A percentile compares a stretch with the other conserved stretches of the same genome.
Evolutionary conservation across 768 basidiomycete genomes (phyloP).

Genomic region (Auriscalpium vulgare): DNA sequence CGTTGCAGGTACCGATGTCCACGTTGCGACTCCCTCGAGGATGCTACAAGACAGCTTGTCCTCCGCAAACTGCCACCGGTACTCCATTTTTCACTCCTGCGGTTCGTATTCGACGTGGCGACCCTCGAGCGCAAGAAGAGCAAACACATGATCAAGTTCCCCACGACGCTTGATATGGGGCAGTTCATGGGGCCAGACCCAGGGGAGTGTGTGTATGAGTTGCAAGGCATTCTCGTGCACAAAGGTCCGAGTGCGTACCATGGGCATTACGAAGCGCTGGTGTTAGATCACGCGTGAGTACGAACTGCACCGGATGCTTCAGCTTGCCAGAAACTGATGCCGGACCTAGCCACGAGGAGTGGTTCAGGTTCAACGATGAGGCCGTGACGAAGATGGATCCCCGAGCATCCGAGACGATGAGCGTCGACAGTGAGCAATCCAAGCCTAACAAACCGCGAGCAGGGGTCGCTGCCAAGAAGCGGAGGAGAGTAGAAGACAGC

Average conservation of each 20-base stretch:
- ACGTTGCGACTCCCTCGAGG: conserved; percentile 59
- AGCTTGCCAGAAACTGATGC: neutral
- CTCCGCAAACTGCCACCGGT: conserved; percentile 73
- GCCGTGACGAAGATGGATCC: conserved; percentile 55
- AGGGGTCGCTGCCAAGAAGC: conserved; percentile 31
- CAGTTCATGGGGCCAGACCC: conserved; percentile 36
- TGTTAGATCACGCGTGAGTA: conserved; percentile 61
- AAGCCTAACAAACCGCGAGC: conserved; percentile 7
- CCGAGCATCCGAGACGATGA: conserved; percentile 23
- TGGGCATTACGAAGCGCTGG: conserved; percentile 84
- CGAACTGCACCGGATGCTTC: neutral
- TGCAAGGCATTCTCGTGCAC: conserved; percentile 81
- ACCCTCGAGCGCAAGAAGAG: conserved; percentile 83
- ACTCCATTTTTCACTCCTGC: conserved; percentile 84
- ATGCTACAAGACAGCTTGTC: conserved; percentile 73
- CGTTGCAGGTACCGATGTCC: conserved; percentile 69
- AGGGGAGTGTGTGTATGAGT: conserved; percentile 54
- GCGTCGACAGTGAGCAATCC: conserved; percentile 11
- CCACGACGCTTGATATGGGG: conserved; percentile 63
- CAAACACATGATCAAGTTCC: conserved; percentile 76
- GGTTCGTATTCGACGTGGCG: conserved; percentile 83
- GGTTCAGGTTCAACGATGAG: conserved; percentile 95
- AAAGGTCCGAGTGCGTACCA: conserved; percentile 90
- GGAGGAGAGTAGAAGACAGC: conserved; percentile 48
- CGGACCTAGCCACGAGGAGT: conserved; percentile 47